These are phyloP conservation scores for Xanthoceras sorbifolium DNA, from an alignment of 345 rosid genomes.

Conservation along the genomic window DNA sequence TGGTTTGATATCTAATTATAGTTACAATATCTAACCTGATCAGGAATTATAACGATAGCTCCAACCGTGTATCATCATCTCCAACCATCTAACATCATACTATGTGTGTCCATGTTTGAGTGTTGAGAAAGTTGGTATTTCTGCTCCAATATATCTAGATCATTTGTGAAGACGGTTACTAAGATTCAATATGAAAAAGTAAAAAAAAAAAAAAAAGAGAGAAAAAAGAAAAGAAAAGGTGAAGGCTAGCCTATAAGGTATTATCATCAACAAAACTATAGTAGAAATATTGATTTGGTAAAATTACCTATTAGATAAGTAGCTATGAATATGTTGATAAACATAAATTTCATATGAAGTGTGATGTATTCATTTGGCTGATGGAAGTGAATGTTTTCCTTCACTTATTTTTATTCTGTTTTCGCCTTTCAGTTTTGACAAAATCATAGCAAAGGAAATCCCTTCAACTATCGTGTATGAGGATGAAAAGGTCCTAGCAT, in stretches of 20 bases:
- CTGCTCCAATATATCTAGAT: not conserved
- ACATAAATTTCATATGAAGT: not conserved
- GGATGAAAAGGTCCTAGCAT: slow-evolving; percentile 91
- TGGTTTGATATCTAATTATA: slow-evolving; percentile 37
- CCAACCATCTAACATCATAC: too few species aligned
- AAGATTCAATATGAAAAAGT: not conserved
- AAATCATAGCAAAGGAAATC: slow-evolving; percentile 87
- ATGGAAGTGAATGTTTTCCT: not conserved
- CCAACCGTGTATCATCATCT: not conserved
- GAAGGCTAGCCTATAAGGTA: not conserved
- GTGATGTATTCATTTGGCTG: slow-evolving; percentile 3
- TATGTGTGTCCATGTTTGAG: not conserved
- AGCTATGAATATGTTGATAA: not conserved
- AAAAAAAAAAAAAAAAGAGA: too few species aligned
- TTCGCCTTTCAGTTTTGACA: slow-evolving; percentile 64
- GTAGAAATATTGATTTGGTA: not conserved
- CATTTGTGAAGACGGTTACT: not conserved
- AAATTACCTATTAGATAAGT: not conserved
- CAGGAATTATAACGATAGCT: not conserved
- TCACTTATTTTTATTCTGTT: not conserved
- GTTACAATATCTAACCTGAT: slow-evolving; percentile 18
- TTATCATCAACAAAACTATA: not conserved
- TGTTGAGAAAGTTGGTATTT: not conserved
- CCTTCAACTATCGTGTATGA: slow-evolving; percentile 85
- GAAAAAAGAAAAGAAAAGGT: not conserved